Evolutionary conservation across 2,329 filamentous ascomycete species (phyloP).

Genomic region (Penicillium sumatraense): DNA sequence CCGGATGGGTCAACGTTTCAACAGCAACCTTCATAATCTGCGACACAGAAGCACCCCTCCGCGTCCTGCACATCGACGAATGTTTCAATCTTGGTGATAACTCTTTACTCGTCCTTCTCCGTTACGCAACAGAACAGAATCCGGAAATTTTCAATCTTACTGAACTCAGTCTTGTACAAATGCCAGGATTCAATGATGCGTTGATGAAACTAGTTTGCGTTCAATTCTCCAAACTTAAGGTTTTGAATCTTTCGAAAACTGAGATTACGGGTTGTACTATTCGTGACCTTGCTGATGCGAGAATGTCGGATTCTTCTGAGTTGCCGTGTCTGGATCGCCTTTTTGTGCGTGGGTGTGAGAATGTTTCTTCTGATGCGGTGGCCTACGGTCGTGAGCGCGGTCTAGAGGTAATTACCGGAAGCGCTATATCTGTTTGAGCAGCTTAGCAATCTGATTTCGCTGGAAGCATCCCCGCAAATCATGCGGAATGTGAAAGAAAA

Average conservation of each 20-base stretch:
- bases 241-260: slow-evolving; percentile 40
- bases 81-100: slow-evolving; percentile 26
- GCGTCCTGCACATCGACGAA: slow-evolving; percentile 32
- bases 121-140: not conserved
- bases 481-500: no score
- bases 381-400: slow-evolving; percentile 37
- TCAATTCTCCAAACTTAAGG: slow-evolving; percentile 33
- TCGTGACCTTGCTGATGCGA: slow-evolving; percentile 36
- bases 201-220: slow-evolving; percentile 22
- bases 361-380: slow-evolving; percentile 39
- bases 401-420: slow-evolving; percentile 31
- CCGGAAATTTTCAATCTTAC: slow-evolving; percentile 26
- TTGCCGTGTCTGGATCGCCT: slow-evolving; percentile 30
- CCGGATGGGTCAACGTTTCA: slow-evolving; percentile 26
- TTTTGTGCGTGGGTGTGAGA: slow-evolving; percentile 33
- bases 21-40: slow-evolving; percentile 17
- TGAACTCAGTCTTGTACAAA: slow-evolving; percentile 34
- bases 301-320: slow-evolving; percentile 5
- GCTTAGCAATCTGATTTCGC: no score
- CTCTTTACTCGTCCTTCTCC: not conserved
- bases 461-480: no score
- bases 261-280: slow-evolving; percentile 40
- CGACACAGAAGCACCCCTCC: slow-evolving; percentile 26
- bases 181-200: slow-evolving; percentile 32
- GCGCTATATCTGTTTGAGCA: not conserved